A percentile compares a stretch with the other conserved stretches of the same genome.
Conservation (phyloP, 2,329 filamentous ascomycete genomes). For the Botryotinia calthae region DNA sequence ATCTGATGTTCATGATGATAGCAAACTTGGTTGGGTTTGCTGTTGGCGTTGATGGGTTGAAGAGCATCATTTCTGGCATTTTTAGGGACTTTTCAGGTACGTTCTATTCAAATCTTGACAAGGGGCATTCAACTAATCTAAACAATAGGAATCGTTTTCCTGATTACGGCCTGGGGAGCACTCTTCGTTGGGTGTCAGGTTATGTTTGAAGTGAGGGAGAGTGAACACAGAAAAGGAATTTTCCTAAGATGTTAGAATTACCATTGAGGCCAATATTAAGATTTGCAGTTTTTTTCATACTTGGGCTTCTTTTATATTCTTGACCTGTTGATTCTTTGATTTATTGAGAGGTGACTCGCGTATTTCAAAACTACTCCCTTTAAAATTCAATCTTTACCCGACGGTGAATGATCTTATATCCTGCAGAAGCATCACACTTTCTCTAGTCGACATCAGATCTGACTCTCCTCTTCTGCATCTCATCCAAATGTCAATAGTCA, state of each 20-base stretch:
- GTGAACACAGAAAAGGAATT: conserved; percentile 78
- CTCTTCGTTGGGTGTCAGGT: conserved; percentile 85
- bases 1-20: conserved; percentile 91
- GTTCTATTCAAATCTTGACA: conserved; percentile 28
- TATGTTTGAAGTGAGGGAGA: conserved; percentile 94
- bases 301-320: too few relatives aligned
- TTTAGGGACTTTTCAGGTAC: conserved; percentile 69
- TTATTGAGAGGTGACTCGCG: neutral
- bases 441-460: neutral
- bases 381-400: neutral
- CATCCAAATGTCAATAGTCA: neutral
- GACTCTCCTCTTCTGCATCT: neutral
- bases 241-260: conserved; percentile 70
- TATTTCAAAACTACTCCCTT: neutral
- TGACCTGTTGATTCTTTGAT: neutral
- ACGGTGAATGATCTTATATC: neutral
- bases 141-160: conserved; percentile 63
- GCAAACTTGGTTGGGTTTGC: conserved; percentile 96
- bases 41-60: conserved; percentile 82
- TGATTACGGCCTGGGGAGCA: conserved; percentile 66
- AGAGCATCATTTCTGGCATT: conserved; percentile 72
- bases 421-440: neutral
- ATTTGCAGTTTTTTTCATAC: neutral
- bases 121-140: conserved; percentile 29
- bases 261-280: neutral